Percentiles rank a stretch among this genome's conserved stretches.
These are phyloP conservation scores for Pyricularia grisea DNA, from an alignment of 2,329 filamentous ascomycete species.

Conservation along the genomic window DNA sequence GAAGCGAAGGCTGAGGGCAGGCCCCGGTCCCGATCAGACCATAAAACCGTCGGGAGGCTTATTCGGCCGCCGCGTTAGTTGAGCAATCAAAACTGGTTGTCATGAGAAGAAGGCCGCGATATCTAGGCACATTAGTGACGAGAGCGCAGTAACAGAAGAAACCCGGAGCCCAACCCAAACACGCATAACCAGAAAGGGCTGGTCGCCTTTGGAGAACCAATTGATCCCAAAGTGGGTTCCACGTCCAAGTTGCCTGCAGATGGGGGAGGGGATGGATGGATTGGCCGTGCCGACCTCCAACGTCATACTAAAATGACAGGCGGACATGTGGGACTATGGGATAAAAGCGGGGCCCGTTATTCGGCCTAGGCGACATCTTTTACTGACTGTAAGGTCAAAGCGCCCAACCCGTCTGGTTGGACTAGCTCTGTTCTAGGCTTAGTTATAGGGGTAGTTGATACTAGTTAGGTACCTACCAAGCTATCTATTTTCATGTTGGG, in stretches of 20 bases:
- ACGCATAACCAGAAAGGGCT: not conserved
- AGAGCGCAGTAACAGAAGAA: not conserved
- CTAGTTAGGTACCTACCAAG: not conserved
- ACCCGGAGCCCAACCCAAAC: not conserved
- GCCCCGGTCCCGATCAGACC: not conserved
- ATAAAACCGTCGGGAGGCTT: not conserved
- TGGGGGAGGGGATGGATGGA: not conserved
- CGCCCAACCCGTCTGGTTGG: not conserved
- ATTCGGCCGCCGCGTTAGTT: not conserved
- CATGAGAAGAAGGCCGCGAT: not conserved
- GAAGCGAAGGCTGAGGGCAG: not conserved
- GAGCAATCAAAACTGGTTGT: not conserved
- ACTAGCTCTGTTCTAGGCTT: not conserved
- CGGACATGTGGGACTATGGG: not conserved
- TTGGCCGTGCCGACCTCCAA: not conserved
- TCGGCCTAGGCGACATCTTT: not conserved
- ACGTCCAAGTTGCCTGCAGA: not conserved
- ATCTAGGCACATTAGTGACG: not conserved
- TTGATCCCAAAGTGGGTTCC: conserved; percentile 1
- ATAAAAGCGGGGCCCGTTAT: not conserved
- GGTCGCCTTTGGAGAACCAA: not conserved
- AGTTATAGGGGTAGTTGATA: not conserved
- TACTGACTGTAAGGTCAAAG: not conserved
- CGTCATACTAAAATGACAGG: not conserved
- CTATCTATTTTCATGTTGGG: not conserved